Base-by-base conservation (phyloP, 169 alveolate genomes). In the Eimeria tenella region DNA sequence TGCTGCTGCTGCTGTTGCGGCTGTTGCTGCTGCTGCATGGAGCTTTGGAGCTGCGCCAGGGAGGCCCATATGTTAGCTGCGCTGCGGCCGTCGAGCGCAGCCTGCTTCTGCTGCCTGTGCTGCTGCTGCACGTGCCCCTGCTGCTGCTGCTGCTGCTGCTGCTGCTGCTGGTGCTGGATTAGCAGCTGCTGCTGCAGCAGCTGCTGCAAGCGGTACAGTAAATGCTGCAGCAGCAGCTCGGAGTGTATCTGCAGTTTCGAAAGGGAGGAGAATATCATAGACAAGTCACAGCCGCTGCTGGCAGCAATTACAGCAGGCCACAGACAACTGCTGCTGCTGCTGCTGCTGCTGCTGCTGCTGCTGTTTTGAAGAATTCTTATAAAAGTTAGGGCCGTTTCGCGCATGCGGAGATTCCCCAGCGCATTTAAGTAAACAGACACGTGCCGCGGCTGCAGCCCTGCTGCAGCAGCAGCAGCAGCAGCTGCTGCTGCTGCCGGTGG, bases 41-140 rank as follows among this genome's bases (percentile, higher is more conserved):
- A 65, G 75, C 75, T 65, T 21, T 71, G 82, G 55, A n/a, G 58
- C 82, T 71, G 56, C 82, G 58, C 82, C 82, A 71, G 13, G 50
- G 82, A 21, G 7, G 82, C 82, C 82, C 82, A 71, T 25, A 71
- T 71, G 82, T 71, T 71, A 4, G 82, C 82, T 10, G 82, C 82
- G 55, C 82, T 71, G 82, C 82, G 82, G 82, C 82, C 82, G 23
- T 71, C 82, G 53, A 71, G 82, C 4, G 55, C 82, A 7, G 19
- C 55, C 82, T 63, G 74, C 74, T 9, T 13, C 21, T 15, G 74
- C 74, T 63, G 74, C 21, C 21, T 63, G 42, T 63, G 73, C 73
- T 63, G 73, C 73, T 17, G 25, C 19, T 63, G 73, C 73, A 17
- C 42, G 8, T 63, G 8, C 73, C 17, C 7, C n/a, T 63, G 73